A percentile compares a stretch with the other conserved stretches of the same genome.
Conservation (phyloP, 441 rosid genomes). For the Aquilaria agallochum region DNA sequence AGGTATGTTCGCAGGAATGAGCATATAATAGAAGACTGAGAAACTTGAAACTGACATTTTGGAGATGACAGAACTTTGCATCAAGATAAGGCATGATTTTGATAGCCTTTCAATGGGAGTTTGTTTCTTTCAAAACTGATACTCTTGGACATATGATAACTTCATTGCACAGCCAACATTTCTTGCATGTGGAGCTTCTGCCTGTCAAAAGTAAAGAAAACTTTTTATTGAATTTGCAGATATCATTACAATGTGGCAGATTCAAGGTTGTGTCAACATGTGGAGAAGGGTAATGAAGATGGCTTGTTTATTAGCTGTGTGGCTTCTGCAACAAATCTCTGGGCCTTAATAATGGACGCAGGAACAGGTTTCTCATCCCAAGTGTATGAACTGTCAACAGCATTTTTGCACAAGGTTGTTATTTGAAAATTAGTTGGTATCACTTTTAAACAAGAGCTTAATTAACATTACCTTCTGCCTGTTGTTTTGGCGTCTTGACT, state of each 20-base stretch:
- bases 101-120: background rate
- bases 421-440: background rate
- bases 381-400: conserved; percentile 73
- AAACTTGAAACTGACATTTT: too few species aligned
- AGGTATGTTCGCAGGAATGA: too few species aligned
- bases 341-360: conserved; percentile 97
- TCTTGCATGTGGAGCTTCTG: background rate
- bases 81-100: too few species aligned
- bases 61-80: too few species aligned
- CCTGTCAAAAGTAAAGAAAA: background rate
- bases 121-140: background rate
- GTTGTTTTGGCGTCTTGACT: conserved; percentile 9
- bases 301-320: conserved; percentile 85
- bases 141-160: too few species aligned
- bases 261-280: conserved; percentile 70
- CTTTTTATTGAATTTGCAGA: conserved; percentile 36
- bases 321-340: conserved; percentile 80
- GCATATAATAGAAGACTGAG: too few species aligned
- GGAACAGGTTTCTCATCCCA: conserved; percentile 87
- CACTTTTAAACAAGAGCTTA: background rate
- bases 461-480: conserved; percentile 5
- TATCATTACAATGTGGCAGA: conserved; percentile 96
- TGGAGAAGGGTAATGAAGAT: conserved; percentile 87
- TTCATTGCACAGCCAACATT: too few species aligned
- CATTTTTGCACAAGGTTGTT: conserved; percentile 83